phyloP scores from a whole-genome alignment of 2,329 filamentous ascomycete genomes.

The Byssochlamys sp. region DNA sequence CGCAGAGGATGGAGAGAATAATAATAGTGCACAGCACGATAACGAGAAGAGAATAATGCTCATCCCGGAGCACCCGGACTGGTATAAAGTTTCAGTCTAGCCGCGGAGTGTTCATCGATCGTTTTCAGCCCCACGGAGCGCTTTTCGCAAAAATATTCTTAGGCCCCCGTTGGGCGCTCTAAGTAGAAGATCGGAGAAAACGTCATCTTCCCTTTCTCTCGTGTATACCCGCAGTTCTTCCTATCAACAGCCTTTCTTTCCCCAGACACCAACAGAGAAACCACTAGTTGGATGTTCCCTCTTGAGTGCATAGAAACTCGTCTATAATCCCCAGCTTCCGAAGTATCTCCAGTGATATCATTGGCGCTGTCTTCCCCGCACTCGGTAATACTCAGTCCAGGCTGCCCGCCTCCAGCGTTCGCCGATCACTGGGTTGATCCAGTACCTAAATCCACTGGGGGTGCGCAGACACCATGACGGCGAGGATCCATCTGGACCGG shows the following conservation, averaged over 20 bases:
- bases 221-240: not conserved
- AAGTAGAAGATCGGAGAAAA: not conserved
- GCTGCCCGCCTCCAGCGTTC: not conserved
- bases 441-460: not conserved
- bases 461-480: conserved; percentile 30
- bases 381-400: not conserved
- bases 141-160: not conserved
- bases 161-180: not conserved
- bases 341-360: not conserved
- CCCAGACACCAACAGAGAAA: not conserved
- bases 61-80: not conserved
- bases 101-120: not conserved
- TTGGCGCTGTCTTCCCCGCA: not conserved
- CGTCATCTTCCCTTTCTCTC: not conserved
- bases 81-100: not conserved
- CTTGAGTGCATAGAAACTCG: not conserved
- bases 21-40: not conserved
- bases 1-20: not conserved
- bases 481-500: conserved; percentile 35
- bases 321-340: not conserved
- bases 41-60: not conserved
- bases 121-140: not conserved
- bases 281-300: not conserved
- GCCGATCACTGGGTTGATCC: not conserved
- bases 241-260: not conserved